Evolutionary conservation across 306 rosid species (phyloP), one percentile per base, ranked within the genome.

Genomic region (Vigna unguiculata): DNA sequence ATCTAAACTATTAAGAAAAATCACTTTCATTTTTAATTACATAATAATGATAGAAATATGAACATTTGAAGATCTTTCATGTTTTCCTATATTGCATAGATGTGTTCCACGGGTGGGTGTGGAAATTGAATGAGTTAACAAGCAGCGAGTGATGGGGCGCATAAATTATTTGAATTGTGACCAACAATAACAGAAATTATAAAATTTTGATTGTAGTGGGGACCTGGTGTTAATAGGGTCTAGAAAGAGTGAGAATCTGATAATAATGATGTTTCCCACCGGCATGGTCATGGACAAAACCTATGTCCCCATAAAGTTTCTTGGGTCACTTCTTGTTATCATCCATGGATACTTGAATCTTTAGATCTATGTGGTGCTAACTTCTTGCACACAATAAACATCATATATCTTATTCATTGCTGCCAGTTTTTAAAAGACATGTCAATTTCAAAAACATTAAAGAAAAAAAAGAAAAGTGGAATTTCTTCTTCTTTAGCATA

Each of bases 231-330:
- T 77, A 63, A 47, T 25, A 60, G 22, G 32, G 67, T 20, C 52
- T 20, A 32, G 65, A 80, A 80, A 55, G 79, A 72, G 79, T 24
- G 76, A 55, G 82, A 72, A 71, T 65, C 66, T 78, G 20, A 73
- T 38, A 73, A 79, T 79, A 53, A 81, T 76, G 70, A 73, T 81
- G 85, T 76, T 81, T 70, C 85, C 87, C 89, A 81, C 78, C 82
- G 76, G 78, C 67, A 74, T 8, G 68, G 70, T 70, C 28, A 67
- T 63, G 84, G 78, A 60, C 80, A 81, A 82, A 69, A 78, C 81
- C 59, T 61, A 69, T 76, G 90, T 71, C 81, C 28, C 78, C 65
- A 45, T 14, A 62, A 79, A 79, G 81, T 76, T 48, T 57, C 15
- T 48, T 28, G 41, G 65, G 36, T 78, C 83, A 62, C 60, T 65